Evolutionary conservation across 2,329 filamentous ascomycete species (phyloP).

Genomic region (Fusarium siculi): DNA sequence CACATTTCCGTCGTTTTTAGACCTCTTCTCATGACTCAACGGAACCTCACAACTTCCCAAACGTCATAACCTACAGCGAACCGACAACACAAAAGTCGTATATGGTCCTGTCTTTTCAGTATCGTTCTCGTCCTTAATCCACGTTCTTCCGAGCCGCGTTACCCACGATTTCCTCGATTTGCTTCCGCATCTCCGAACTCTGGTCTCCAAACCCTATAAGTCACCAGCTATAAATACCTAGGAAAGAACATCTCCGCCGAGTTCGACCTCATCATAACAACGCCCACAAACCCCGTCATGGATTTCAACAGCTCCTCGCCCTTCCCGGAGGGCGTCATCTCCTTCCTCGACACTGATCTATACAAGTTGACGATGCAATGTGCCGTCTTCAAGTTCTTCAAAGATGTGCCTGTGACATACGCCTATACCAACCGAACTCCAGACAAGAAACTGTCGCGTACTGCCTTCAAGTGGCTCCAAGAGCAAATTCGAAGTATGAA

Average conservation of each 20-base stretch:
- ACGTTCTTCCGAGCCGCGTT: background rate
- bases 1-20: constrained; percentile 24
- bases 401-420: constrained; percentile 84
- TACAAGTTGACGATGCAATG: constrained; percentile 99
- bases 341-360: constrained; percentile 83
- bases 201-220: background rate
- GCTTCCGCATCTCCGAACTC: constrained; percentile 33
- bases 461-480: constrained; percentile 86
- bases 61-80: background rate
- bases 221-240: background rate
- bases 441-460: constrained; percentile 87
- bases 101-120: constrained; percentile 3
- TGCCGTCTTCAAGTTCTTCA: constrained; percentile 92
- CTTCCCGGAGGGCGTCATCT: constrained; percentile 80
- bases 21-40: constrained; percentile 15
- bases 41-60: background rate
- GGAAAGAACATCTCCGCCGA: background rate
- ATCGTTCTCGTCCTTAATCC: background rate
- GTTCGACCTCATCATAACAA: background rate
- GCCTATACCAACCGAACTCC: constrained; percentile 95
- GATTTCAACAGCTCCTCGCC: constrained; percentile 74
- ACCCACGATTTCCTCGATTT: constrained; percentile 8
- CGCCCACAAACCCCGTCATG: constrained; percentile 54
- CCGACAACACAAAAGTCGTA: background rate
- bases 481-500: constrained; percentile 81